Evolutionary conservation across 352 stramenopile genomes (phyloP).

Genomic region (Phytophthora meadii): DNA sequence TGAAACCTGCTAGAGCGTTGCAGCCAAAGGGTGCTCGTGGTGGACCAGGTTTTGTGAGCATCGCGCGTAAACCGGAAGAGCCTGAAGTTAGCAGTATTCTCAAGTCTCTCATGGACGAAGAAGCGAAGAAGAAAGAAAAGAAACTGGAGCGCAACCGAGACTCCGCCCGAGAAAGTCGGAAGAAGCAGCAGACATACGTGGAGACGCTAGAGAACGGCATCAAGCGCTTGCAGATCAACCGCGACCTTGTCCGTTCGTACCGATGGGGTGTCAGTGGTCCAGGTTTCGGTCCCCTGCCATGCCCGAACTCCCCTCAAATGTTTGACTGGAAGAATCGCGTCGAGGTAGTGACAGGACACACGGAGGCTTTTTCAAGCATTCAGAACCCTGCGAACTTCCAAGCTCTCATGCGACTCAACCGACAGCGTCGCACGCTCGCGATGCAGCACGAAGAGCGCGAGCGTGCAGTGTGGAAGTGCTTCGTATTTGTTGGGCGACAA

Average conservation of each 20-base stretch:
- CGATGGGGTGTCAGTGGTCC: conserved; percentile 71
- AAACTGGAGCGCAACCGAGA: conserved; percentile 91
- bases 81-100: conserved; percentile 86
- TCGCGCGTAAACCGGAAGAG: conserved; percentile 83
- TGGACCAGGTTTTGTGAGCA: conserved; percentile 70
- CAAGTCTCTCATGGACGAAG: conserved; percentile 88
- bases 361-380: conserved; percentile 70
- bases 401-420: conserved; percentile 75
- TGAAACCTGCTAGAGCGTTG: conserved; percentile 43
- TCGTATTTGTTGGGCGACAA: conserved; percentile 63
- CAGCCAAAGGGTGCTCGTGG: conserved; percentile 55
- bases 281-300: conserved; percentile 48
- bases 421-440: conserved; percentile 67
- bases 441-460: conserved; percentile 56
- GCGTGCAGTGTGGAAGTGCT: conserved; percentile 65
- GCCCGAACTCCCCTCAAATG: conserved; percentile 58
- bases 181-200: conserved; percentile 90
- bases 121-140: conserved; percentile 91
- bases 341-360: conserved; percentile 68
- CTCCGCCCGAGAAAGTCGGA: conserved; percentile 82
- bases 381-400: conserved; percentile 76
- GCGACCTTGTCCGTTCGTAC: conserved; percentile 75
- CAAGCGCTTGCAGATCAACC: conserved; percentile 87
- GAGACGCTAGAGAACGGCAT: conserved; percentile 88
- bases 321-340: conserved; percentile 72